These are phyloP conservation scores for Boletus sp. DNA, from an alignment of 1,284 basidiomycete species.

Conservation along the genomic window DNA sequence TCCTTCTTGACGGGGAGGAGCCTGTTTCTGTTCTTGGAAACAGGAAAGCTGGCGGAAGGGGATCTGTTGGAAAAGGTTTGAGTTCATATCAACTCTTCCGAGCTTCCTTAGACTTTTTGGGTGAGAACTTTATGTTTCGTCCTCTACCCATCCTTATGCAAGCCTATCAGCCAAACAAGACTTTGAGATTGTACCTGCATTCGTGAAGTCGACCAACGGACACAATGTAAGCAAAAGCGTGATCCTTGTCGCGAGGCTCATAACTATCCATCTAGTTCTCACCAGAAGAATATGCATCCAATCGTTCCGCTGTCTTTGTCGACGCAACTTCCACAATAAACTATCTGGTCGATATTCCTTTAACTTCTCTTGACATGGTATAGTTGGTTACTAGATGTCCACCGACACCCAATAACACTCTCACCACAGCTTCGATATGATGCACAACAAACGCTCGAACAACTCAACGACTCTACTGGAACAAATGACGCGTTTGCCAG, in stretches of 20 bases:
- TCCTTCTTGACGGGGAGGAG: slow-evolving; percentile 73
- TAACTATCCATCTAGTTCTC: slow-evolving; percentile 43
- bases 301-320: slow-evolving; percentile 64
- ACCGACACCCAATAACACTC: background rate
- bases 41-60: slow-evolving; percentile 44
- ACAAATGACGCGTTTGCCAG: slow-evolving; percentile 69
- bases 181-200: slow-evolving; percentile 61
- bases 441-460: slow-evolving; percentile 69
- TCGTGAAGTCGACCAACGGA: slow-evolving; percentile 55
- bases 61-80: slow-evolving; percentile 65
- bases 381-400: background rate
- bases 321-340: slow-evolving; percentile 83
- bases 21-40: slow-evolving; percentile 22
- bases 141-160: slow-evolving; percentile 7
- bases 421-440: slow-evolving; percentile 67
- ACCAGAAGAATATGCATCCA: slow-evolving; percentile 52
- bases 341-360: slow-evolving; percentile 73
- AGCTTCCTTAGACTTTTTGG: slow-evolving; percentile 75
- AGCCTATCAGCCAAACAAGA: slow-evolving; percentile 62
- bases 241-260: slow-evolving; percentile 5
- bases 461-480: slow-evolving; percentile 47
- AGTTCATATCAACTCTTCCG: slow-evolving; percentile 89
- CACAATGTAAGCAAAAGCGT: slow-evolving; percentile 42
- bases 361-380: slow-evolving; percentile 70
- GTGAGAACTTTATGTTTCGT: slow-evolving; percentile 39